Evolutionary conservation across 1,139 yeast species (phyloP), one percentile per base, ranked within the genome.

Genomic region (Zygoascus hellenicus): DNA sequence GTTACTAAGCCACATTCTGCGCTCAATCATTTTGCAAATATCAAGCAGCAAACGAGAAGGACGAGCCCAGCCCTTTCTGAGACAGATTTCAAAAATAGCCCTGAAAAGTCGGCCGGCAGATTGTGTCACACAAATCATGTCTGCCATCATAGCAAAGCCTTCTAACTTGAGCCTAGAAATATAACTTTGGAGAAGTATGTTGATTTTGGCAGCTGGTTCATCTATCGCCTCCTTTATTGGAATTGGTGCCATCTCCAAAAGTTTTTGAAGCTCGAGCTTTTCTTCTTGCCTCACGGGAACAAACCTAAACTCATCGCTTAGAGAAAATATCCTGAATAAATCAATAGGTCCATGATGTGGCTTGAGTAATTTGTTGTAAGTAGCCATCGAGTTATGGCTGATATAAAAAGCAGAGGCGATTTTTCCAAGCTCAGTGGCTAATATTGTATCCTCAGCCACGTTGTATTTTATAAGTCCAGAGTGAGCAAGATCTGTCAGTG

Each of bases 131-230:
- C 87, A 92, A 3, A 87, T 76, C 97, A 90, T 89, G 68, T 94
- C 99, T 0, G 97, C 81, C 74, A 84, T 80, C 50, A 94, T 68
- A 0, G 97, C 97, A 69, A 87, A 87, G 0, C 97, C 98, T 2
- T 85, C 95, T 13, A 94, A 69, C 9, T 73, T 69, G 36, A 90
- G 68, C 32, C 83, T 67, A 1, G 97, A 86, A 14, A 94, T 83
- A 58, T 86, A 89, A 0, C 96, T 78, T 61, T 94, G 98, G 10
- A 92, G 67, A 35, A 94, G 66, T 5, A 88, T 79, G 56, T 83
- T 88, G 30, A 87, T 78, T 61, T 94, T 94, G 0, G 96, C 86
- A 17, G 80, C 64, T 0, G 94, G 83, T 50, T 87, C 94, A 42
- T 75, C 80, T 0, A 82, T 70, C 4, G 74, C 67, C 55, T 88